Evolutionary conservation across 768 basidiomycete species (phyloP), one percentile per base, ranked within the genome.

Genomic region (Piloderma croceum): DNA sequence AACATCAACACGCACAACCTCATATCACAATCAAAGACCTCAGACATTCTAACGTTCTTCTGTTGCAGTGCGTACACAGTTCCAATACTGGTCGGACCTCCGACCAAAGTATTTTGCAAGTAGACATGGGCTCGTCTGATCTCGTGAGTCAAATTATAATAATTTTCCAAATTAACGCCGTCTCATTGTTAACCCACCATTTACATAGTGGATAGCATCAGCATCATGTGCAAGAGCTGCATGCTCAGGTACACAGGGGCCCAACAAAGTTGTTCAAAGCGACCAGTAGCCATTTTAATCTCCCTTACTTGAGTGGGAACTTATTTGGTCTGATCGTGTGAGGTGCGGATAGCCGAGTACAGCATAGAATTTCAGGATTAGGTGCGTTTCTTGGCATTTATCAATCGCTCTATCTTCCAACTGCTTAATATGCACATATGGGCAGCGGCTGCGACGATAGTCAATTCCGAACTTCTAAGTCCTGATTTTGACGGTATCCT

Each of bases 61-160:
- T n/a, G n/a, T n/a, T n/a, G n/a, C n/a, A n/a, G n/a, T n/a, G n/a
- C n/a, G n/a, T n/a, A n/a, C n/a, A n/a, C n/a, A n/a, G n/a, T n/a
- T n/a, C n/a, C n/a, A n/a, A n/a, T n/a, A n/a, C n/a, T n/a, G n/a
- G n/a, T n/a, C n/a, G n/a, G n/a, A n/a, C n/a, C n/a, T n/a, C n/a
- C n/a, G n/a, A n/a, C n/a, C n/a, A n/a, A n/a, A n/a, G n/a, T n/a
- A n/a, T n/a, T n/a, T n/a, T 89, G 2, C 85, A 88, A 53, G 72
- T 90, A 25, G 87, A 90, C 50, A 86, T 82, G 0, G 88, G 88
- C 21, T 89, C 88, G 0, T 84, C 84, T 0, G 87, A 90, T 62
- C 67, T 87, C 19, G 85, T 87, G 43, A 50, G 76, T 65, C 7
- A 22, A 15, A 43, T 40, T 39, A 37, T 41, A 18, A 17, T 34